Base-by-base conservation (phyloP, 139 green algal genomes). In the Yamagishiella unicocca region DNA sequence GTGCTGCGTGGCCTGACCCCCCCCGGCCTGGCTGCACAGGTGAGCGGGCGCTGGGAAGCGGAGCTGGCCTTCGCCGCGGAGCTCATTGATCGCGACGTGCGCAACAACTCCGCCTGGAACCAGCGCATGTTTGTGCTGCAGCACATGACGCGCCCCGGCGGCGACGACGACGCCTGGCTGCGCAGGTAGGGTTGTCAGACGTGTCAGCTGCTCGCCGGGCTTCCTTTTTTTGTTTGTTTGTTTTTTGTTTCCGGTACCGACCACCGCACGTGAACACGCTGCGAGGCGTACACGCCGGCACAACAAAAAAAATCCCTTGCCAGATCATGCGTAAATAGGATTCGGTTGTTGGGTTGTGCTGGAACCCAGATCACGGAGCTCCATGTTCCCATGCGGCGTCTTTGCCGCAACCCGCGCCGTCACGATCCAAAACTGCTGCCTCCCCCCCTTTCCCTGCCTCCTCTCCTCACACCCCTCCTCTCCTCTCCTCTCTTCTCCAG, bases 31-130 rank as follows among this genome's bases (percentile, higher is more conserved):
- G 58, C 58, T n/a, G 58, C 58, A 35, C 80, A 89, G 87, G 50
- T 71, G 46, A 85, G 45, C 19, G 82, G 64, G 8, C 50, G 50
- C 21, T 91, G 88, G 88, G 37, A 77, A 29, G 42, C n/a, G 24
- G 88, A 91, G 82, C 86, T 96, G 78, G 84, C 74, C 33, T 96
- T 90, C 66, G 88, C 87, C 0, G 83, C 92, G 33, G 46, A 68
- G 22, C 67, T 95, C 75, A 77, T 98, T 24, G 31, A 78, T 1
- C 67, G 92, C 2, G 96, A 98, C 71, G 64, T 96, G 54, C 92
- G 93, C 80, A 98, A 99, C 90, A 99, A 99, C 91, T 96, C 89
- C 27, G 96, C 96, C 21, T 99, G 96, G 96, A 96, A 92, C 82
- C 95, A 99, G 87, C 91, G 95, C 46, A 84, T 90, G n/a, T 97